Base-by-base conservation (phyloP, 2,329 filamentous ascomycete species). In the Sporothrix brunneoviolacea region DNA sequence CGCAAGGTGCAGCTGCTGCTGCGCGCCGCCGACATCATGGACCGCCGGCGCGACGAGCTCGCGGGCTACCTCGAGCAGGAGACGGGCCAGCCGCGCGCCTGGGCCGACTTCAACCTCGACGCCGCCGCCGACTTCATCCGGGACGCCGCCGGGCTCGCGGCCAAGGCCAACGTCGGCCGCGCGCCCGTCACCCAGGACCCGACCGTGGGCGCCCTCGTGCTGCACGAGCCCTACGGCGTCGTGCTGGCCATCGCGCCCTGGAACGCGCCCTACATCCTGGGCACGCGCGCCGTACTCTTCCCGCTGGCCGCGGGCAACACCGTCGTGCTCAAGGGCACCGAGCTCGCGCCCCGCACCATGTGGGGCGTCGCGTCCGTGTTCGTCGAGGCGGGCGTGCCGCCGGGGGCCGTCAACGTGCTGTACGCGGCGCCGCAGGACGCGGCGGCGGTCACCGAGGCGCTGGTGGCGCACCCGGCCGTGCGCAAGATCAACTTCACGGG, bases 401-500 rank as follows among this genome's bases (percentile, higher is more conserved):
- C 74, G 1, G 89, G 88, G 18, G 84, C 82, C 4, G 65, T 94
- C 35, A 93, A 91, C 65, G 33, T 50, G 42, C 69, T 95, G 33
- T 84, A 83, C 18, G 69, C 75, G 24, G 77, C 83, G 3, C 79
- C 81, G 50, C 74, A 81, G 52, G 78, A 86, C 57, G 88, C 87
- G 0, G 74, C 83, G 0, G 71, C 75, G 12, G 73, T 91, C 30
- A 91, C 87, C 0, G 75, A 75, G 30, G 71, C 80, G 1, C 65
- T 93, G 28, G 86, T 94, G 57, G 75, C 80, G 39, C 73, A 86
- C 60, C 78, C 79, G 0, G 71, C 73, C 0, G 70, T 94, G 52
- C 85, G 82, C 65, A 93, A 94, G 70, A 75, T 95, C 64, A 93
- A 89, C 69, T 95, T 94, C 66, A 95, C 89, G 0, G 89, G 89